Base-by-base conservation (phyloP, 2,329 filamentous ascomycete genomes). In the Exophiala phaeomuriformis region DNA sequence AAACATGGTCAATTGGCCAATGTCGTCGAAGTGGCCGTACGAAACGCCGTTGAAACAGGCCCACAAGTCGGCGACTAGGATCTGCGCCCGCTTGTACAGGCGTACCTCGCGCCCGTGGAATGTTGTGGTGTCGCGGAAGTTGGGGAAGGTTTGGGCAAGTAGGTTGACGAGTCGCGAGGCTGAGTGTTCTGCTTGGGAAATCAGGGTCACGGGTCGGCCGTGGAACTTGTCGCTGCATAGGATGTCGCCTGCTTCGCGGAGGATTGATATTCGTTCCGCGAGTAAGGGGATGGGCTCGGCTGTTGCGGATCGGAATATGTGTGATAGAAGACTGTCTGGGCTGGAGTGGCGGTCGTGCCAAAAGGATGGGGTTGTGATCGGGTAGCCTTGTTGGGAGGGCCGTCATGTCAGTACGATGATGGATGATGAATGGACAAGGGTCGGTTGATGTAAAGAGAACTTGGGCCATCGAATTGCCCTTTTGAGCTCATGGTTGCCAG, bases 11-110 rank as follows among this genome's bases (percentile, higher is more conserved):
- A 98, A 86, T 4, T 37, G 28, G 71, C 93, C 86, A 63, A 98
- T 95, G 67, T 98, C 93, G 53, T 82, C 67, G 69, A 98, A 98
- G 30, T 79, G 75, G 32, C 93, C 94, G 64, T 84, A 90, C 29
- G 80, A 77, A 61, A 85, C 76, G 43, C 89, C 90, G 49, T 91
- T 82, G 68, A 97, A 97, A 59, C 90, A 94, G 3, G 93, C 94
- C 94, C 94, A 98, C 1, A 97, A 68, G 68, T 98, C 93, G 27
- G 94, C 94, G 2, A 95, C 90, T 19, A 97, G 79, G 56, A 98
- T 98, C 70, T 98, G 93, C 1, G 93, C 90, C 7, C 94, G 83
- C 72, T 98, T 98, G 66, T 95, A 82, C 58, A 98, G 80, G 9
- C 89, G 85, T 2, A 98, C 83, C 52, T 77, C 79, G 42, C 84